Percentiles rank a stretch among this genome's conserved stretches.
phyloP scores from a whole-genome alignment of 148 eudicot genomes.

The Drosera capensis region DNA sequence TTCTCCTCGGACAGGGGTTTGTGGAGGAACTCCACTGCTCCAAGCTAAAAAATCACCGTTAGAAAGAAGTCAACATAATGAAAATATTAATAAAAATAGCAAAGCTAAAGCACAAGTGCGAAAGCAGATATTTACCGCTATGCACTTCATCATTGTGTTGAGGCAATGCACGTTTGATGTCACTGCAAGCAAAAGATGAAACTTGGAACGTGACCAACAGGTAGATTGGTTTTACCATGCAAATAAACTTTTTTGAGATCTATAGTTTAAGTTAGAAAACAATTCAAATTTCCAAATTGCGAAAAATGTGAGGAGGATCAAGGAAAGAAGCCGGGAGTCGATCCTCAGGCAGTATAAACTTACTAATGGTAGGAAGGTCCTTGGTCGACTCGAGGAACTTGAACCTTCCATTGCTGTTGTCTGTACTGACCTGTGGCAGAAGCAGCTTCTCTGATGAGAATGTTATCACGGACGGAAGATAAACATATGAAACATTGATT shows the following conservation, averaged over 20 bases:
- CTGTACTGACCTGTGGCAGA: conserved; percentile 31
- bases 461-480: no score
- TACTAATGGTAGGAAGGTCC: conserved; percentile 76
- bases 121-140: no score
- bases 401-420: conserved; percentile 39
- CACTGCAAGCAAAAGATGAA: conserved; percentile 27
- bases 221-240: no score
- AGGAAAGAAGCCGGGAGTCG: background rate
- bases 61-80: conserved; percentile 2
- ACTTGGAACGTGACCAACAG: background rate
- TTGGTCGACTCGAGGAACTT: conserved; percentile 49
- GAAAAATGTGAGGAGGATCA: background rate
- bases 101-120: no score
- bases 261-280: no score
- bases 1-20: conserved; percentile 74
- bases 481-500: no score
- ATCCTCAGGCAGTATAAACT: no score
- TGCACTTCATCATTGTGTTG: conserved; percentile 72
- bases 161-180: conserved; percentile 49
- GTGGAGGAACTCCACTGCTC: conserved; percentile 67
- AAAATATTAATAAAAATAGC: no score
- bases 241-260: background rate
- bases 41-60: conserved; percentile 55
- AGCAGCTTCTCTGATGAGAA: no score
- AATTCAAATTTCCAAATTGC: no score